A percentile compares a stretch with the other conserved stretches of the same genome.
phyloP scores from a whole-genome alignment of 192 early-diverging fungal species.

The Jimgerdemannia flammicorona region DNA sequence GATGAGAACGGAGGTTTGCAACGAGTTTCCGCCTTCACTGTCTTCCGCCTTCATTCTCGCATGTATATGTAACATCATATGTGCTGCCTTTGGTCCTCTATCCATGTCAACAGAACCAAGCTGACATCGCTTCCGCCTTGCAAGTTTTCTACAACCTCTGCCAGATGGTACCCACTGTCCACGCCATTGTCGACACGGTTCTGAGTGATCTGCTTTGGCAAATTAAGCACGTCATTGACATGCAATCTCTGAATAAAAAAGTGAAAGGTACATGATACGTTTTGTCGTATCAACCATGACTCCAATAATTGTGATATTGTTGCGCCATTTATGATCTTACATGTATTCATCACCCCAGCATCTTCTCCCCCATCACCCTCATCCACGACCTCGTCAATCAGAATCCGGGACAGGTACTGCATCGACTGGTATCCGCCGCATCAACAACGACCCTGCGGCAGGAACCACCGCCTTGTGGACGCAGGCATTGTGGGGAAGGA shows the following conservation, averaged over 20 bases:
- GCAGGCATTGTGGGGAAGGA: slow-evolving; percentile 44
- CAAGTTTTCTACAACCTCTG: slow-evolving; percentile 52
- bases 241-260: slow-evolving; percentile 45
- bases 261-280: slow-evolving; percentile 33
- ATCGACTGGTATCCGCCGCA: slow-evolving; percentile 33
- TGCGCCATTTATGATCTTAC: too few species aligned
- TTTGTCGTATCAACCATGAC: too few species aligned
- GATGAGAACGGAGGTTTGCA: slow-evolving; percentile 18
- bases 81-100: background rate
- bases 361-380: too few species aligned
- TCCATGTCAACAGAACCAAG: slow-evolving; percentile 27
- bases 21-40: background rate
- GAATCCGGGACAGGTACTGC: slow-evolving; percentile 21
- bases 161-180: slow-evolving; percentile 36
- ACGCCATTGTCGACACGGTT: slow-evolving; percentile 31
- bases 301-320: too few species aligned
- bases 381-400: background rate
- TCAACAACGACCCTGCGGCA: slow-evolving; percentile 45
- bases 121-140: slow-evolving; percentile 46
- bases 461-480: slow-evolving; percentile 40
- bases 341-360: too few species aligned
- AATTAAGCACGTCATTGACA: slow-evolving; percentile 46
- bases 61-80: background rate
- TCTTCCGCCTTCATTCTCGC: background rate
- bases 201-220: slow-evolving; percentile 32